These are phyloP conservation scores for Phaeosphaeriaceae sp. DNA, from an alignment of 2,329 filamentous ascomycete genomes.

Conservation along the genomic window DNA sequence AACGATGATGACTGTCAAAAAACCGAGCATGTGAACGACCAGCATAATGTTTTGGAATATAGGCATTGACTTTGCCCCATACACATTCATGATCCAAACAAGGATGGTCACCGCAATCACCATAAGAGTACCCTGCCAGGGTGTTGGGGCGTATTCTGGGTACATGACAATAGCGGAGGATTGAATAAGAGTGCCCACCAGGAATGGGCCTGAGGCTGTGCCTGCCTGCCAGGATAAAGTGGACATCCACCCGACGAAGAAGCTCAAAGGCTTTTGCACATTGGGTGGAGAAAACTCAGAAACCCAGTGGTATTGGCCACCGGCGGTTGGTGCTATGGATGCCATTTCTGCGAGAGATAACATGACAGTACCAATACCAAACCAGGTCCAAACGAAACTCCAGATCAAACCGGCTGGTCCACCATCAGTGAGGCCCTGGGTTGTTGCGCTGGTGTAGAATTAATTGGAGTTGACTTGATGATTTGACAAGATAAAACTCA, in stretches of 20 bases:
- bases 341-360: constrained; percentile 45
- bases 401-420: constrained; percentile 43
- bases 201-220: constrained; percentile 55
- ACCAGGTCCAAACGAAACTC: constrained; percentile 45
- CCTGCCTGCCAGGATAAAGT: constrained; percentile 59
- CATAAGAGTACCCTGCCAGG: constrained; percentile 59
- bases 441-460: constrained; percentile 26
- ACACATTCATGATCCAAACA: constrained; percentile 52
- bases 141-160: constrained; percentile 49
- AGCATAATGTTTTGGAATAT: constrained; percentile 46
- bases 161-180: constrained; percentile 51
- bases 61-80: constrained; percentile 38
- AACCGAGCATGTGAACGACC: constrained; percentile 53
- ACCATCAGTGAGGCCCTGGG: constrained; percentile 38
- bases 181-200: constrained; percentile 58
- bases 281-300: constrained; percentile 41
- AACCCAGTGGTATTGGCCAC: constrained; percentile 47
- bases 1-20: constrained; percentile 52
- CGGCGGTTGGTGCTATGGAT: constrained; percentile 44
- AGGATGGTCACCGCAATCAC: constrained; percentile 55
- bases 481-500: constrained; percentile 10
- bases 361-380: constrained; percentile 41
- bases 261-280: constrained; percentile 36
- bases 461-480: not conserved
- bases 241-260: constrained; percentile 55